Conservation (phyloP, 345 rosid species). For the Odontarrhena argentea region DNA sequence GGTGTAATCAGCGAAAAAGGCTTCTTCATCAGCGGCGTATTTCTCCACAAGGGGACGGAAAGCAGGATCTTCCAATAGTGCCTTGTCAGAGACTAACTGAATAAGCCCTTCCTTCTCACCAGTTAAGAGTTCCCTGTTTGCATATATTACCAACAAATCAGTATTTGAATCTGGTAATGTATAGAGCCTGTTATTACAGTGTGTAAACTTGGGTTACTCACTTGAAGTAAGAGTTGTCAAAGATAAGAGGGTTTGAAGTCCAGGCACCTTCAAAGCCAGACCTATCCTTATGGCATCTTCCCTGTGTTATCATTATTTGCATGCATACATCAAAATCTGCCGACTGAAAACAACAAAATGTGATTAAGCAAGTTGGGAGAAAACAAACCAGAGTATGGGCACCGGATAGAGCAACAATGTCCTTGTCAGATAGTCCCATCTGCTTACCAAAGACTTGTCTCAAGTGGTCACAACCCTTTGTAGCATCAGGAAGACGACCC, state of each 20-base stretch:
- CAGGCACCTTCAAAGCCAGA: conserved; percentile 98
- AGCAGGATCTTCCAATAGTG: conserved; percentile 75
- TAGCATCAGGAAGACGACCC: conserved; percentile 98
- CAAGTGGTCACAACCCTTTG: conserved; percentile 80
- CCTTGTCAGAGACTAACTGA: conserved; percentile 80
- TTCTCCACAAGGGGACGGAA: conserved; percentile 91
- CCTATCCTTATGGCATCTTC: conserved; percentile 93
- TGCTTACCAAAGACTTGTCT: conserved; percentile 63
- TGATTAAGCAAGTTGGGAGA: neutral
- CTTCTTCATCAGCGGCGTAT: conserved; percentile 92
- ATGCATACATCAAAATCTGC: conserved; percentile 6
- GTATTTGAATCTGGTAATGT: neutral
- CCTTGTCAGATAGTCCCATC: conserved; percentile 92
- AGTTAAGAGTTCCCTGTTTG: conserved; percentile 70
- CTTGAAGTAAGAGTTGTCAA: conserved; percentile 93
- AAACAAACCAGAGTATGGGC: conserved; percentile 93
- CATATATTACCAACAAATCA: neutral
- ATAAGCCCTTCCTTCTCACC: conserved; percentile 88
- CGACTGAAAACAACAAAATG: neutral
- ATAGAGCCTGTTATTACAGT: neutral
- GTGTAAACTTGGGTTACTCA: conserved; percentile 35
- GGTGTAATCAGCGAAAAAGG: conserved; percentile 78
- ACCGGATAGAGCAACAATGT: conserved; percentile 92
- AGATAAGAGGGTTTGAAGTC: conserved; percentile 85
- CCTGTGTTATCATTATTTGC: conserved; percentile 48